These are phyloP conservation scores for Xylariales sp. DNA, from an alignment of 2,329 filamentous ascomycete species.

Conservation along the genomic window DNA sequence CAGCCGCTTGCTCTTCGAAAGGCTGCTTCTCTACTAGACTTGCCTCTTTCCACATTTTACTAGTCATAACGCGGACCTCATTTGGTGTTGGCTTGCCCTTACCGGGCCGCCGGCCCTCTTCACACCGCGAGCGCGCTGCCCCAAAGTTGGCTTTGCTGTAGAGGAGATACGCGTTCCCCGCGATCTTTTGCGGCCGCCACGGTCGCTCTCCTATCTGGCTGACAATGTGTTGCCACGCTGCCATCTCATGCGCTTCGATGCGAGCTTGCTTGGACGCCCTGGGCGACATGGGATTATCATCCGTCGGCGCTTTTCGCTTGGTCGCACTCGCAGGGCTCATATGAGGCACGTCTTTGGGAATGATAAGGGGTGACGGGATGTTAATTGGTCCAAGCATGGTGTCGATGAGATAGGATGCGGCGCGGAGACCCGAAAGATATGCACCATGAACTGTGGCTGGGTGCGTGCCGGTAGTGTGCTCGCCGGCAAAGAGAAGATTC, in stretches of 20 bases:
- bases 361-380: conserved; percentile 70
- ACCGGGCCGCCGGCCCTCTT: conserved; percentile 59
- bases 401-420: conserved; percentile 80
- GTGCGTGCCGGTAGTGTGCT: conserved; percentile 93
- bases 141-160: conserved; percentile 79
- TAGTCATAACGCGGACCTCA: conserved; percentile 80
- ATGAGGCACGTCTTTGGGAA: conserved; percentile 50
- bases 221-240: conserved; percentile 47
- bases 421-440: conserved; percentile 87
- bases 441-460: conserved; percentile 96
- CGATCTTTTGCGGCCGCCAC: conserved; percentile 64
- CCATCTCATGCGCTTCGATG: conserved; percentile 52
- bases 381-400: conserved; percentile 76
- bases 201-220: conserved; percentile 69
- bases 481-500: conserved; percentile 90
- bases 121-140: conserved; percentile 53
- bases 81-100: conserved; percentile 67
- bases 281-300: conserved; percentile 24
- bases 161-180: conserved; percentile 81
- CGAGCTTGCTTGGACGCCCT: conserved; percentile 48
- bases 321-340: conserved; percentile 24
- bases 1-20: conserved; percentile 70
- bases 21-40: conserved; percentile 66
- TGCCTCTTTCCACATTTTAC: conserved; percentile 86
- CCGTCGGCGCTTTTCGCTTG: conserved; percentile 47